Base-by-base conservation (phyloP, 257 asterid genomes). In the Mentha longifolia region DNA sequence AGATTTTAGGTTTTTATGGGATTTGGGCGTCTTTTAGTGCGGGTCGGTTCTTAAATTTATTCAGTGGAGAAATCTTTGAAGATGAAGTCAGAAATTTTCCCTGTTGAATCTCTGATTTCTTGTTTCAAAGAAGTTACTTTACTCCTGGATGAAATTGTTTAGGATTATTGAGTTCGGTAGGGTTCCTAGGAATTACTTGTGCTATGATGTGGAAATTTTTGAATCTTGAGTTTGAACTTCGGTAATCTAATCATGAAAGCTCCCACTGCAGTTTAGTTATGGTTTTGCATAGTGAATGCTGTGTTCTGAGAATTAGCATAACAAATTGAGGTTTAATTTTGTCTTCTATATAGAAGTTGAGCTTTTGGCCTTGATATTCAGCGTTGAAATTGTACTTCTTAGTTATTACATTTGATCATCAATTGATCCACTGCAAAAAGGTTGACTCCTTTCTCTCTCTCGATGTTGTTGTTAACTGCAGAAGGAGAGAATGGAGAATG, bases 401-500 rank as follows among this genome's bases (percentile, higher is more conserved):
- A 22, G 2, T 39, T 51, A 6, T 33, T 35, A 41, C 47, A 41
- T 14, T 8, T 42, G 47, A 42, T 42, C 47, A 42, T 3, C 16
- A 20, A 25, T 47, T 8, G 58, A 30, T 59, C 46, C 61, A 7
- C n/a, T 69, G 49, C 20, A 35, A 41, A 14, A 22, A 10, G 42
- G 16, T 57, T 13, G 61, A 33, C 37, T 14, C 25, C 5, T 55
- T 75, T 35, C 51, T 63, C 22, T 52, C 52, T 52, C 52, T 20
- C 54, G 52, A 60, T 66, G 22, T 50, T 79, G 46, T 5, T 54
- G 61, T 62, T 37, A 75, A 35, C 73, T 82, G 80, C 89, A 84
- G 95, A 78, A 89, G 74, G 95, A 90, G 83, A 84, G 56, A 74
- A 70, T 86, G 92, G 88, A 81, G 77, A 84, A 78, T 68, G 94